Evolutionary conservation across 2,329 filamentous ascomycete genomes (phyloP), one percentile per base, ranked within the genome.

Genomic region (Hortaea sp.): DNA sequence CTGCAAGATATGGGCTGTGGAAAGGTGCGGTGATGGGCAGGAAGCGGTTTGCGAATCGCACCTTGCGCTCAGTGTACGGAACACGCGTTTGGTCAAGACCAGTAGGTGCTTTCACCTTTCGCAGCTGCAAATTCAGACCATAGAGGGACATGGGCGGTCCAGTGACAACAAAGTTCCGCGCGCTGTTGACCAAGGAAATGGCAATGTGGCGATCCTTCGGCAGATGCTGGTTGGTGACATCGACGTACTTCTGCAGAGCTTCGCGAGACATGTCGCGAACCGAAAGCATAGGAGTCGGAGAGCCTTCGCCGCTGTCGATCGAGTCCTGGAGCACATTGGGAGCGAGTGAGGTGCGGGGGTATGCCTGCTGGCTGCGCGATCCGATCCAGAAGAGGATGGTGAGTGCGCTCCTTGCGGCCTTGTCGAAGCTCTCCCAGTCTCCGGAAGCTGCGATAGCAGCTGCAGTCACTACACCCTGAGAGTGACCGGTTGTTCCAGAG

Each of bases 351-450:
- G 92, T 98, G 57, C 86, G 82, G 35, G 92, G 94, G 69, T 95
- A 98, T 2, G 89, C 89, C 68, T 98, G 92, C 68, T 98, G 92
- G 67, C 90, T 95, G 61, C 92, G 84, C 50, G 90, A 82, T 64
- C 94, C 92, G 56, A 98, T 95, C 92, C 92, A 98, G 76, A 98
- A 98, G 29, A 98, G 83, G 61, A 95, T 87, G 29, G 86, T 92
- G 53, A 98, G 73, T 2, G 90, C 85, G 56, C 87, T 82, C 59
- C 77, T 82, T 46, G 88, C 79, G 46, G 87, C 80, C 60, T 85
- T 82, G 54, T 85, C 80, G 66, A 92, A 98, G 1, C 86, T 86
- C 52, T 95, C 88, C 92, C 92, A 98, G 29, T 85, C 88, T 56
- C 87, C 85, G 4, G 89, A 87, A 5, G 90, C 87, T 1, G 94